Conservation (phyloP, 1,139 yeast species). For the Arxiozyma slooffiae region DNA sequence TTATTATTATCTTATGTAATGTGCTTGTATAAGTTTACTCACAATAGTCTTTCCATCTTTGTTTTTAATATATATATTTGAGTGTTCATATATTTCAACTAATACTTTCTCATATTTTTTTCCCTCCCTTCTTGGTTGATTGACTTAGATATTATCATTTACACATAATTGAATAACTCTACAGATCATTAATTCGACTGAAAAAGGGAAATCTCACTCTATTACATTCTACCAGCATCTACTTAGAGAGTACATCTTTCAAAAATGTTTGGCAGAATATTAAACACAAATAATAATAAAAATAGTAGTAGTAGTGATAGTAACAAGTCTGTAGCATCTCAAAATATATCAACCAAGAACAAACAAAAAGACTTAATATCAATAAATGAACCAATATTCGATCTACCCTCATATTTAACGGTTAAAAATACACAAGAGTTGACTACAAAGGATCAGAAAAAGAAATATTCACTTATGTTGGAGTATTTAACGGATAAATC, state of each 20-base stretch:
- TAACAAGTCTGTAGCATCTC: background rate
- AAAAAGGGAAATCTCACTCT: background rate
- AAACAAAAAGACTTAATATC: constrained; percentile 25
- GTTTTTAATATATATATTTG: too few relatives aligned
- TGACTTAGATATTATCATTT: background rate
- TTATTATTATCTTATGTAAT: too few relatives aligned
- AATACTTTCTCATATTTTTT: background rate
- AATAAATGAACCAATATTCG: constrained; percentile 41
- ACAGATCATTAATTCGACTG: too few relatives aligned
- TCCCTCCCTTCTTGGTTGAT: background rate
- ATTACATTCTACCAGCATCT: background rate
- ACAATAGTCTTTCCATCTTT: too few relatives aligned
- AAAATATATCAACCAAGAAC: constrained; percentile 17
- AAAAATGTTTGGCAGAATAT: background rate
- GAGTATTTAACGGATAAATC: constrained; percentile 46
- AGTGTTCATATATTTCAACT: too few relatives aligned
- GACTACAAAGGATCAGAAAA: constrained; percentile 40
- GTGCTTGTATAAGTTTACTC: too few relatives aligned
- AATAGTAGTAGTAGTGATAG: too few relatives aligned
- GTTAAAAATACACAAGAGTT: constrained; percentile 46
- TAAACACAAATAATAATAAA: background rate
- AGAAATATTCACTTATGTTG: constrained; percentile 50
- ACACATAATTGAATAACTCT: background rate
- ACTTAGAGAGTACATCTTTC: background rate
- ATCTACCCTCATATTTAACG: constrained; percentile 39